A percentile compares a stretch with the other conserved stretches of the same genome.
phyloP scores from a whole-genome alignment of 2,329 filamentous ascomycete genomes.

The Camptophora hylomeconis region DNA sequence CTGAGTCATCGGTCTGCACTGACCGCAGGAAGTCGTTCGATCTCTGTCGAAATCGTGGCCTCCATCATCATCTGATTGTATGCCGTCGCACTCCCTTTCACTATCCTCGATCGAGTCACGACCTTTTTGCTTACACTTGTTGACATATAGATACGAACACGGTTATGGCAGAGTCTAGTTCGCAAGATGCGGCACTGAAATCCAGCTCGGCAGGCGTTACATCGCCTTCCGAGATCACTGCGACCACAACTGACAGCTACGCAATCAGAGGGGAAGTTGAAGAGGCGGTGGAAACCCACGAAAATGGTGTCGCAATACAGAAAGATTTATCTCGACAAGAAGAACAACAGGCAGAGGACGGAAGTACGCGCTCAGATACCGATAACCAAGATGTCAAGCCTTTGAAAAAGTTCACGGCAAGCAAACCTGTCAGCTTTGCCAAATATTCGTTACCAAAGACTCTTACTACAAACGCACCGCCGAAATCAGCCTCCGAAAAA shows the following conservation, averaged over 20 bases:
- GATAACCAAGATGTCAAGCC: slow-evolving; percentile 40
- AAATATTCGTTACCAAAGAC: slow-evolving; percentile 54
- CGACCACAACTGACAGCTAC: slow-evolving; percentile 42
- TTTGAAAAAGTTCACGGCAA: slow-evolving; percentile 47
- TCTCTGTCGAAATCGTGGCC: too few species aligned
- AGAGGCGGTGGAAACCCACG: slow-evolving; percentile 28
- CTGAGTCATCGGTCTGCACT: too few species aligned
- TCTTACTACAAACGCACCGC: slow-evolving; percentile 36
- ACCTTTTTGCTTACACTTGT: slow-evolving; percentile 19
- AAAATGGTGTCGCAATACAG: slow-evolving; percentile 25
- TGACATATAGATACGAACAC: slow-evolving; percentile 35
- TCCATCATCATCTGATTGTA: too few species aligned
- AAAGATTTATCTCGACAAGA: slow-evolving; percentile 13
- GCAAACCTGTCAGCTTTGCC: slow-evolving; percentile 54
- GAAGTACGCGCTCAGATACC: slow-evolving; percentile 47
- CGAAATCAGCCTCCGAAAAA: slow-evolving; percentile 44
- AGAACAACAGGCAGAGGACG: slow-evolving; percentile 23
- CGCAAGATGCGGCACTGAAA: slow-evolving; percentile 61
- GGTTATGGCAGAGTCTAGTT: slow-evolving; percentile 62
- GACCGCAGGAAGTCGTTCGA: too few species aligned
- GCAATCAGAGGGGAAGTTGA: slow-evolving; percentile 19
- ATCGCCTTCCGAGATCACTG: slow-evolving; percentile 53
- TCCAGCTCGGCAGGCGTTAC: slow-evolving; percentile 52
- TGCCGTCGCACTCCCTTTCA: slow-evolving; percentile 2
- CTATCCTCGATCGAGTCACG: slow-evolving; percentile 7